Evolutionary conservation across 495 filamentous ascomycete genomes (phyloP), one percentile per base, ranked within the genome.

Genomic region (Massariosphaeria phaeospora): DNA sequence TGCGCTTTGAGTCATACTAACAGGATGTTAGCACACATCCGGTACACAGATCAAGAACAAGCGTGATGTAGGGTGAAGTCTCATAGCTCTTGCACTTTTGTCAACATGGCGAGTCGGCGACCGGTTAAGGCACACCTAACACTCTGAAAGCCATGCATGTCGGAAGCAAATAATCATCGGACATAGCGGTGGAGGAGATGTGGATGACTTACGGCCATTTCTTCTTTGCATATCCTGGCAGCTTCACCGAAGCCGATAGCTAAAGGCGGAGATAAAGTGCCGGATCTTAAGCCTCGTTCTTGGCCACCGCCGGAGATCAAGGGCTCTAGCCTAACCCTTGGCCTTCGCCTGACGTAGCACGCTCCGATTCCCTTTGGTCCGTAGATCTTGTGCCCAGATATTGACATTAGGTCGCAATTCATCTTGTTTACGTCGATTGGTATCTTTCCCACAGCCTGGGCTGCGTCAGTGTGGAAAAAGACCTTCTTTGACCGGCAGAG

Each of bases 351-450:
- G 21, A 98, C 89, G 64, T 88, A 98, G 72, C 93, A 97, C 27
- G 93, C 93, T 52, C 93, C 93, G 27, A 98, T 88, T 34, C 93
- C 93, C 76, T 94, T 98, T 42, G 93, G 93, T 33, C 93, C 93
- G 70, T 98, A 98, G 55, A 98, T 94, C 75, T 98, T 98, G 74
- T 98, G 93, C 41, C 85, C 89, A n/a, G 93, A 96, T 38, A 98
- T 95, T 10, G 90, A 96, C 93, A 97, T 95, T 64, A 98, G 73
- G 67, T 98, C 93, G 48, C 97, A 83, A 67, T 96, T 91, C 86
- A 91, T 85, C 70, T 89, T 87, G 70, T 97, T 94, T 50, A 98
- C 94, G 67, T 96, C 89, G 25, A 98, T 74, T 0, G 89, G 89
- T 50, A 98, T 96, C 76, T 98, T 98, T 65, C 93, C 93, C 3